Base-by-base conservation (phyloP, 2,329 filamentous ascomycete species). In the Hypoxylon rubiginosum region DNA sequence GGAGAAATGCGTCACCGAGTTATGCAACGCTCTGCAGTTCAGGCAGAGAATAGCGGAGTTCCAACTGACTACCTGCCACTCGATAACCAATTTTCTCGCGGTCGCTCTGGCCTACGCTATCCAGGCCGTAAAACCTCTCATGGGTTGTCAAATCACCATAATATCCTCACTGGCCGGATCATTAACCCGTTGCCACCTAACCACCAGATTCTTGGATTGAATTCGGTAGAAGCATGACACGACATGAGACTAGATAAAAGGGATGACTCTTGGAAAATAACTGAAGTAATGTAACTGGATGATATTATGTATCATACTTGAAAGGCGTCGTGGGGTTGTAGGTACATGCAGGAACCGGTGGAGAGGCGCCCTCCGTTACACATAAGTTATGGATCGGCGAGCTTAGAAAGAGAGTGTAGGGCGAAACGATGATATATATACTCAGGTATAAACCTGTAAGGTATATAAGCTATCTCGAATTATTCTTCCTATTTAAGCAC, bases 291-390 rank as follows among this genome's bases (percentile, higher is more conserved):
- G 34, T 41, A 43, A 17, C 4, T n/a, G 32, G 24, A 17, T 49
- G 36, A 48, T 56, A 54, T 64, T 59, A 19, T 67, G 60, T 67
- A 64, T 62, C 50, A 68, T 66, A 62, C 39, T 57, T 50, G 60
- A 61, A 30, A 64, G 64, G 64, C 60, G 67, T 66, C 54, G 32
- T 58, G 49, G 54, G 46, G 41, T 57, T 48, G 34, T n/a, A 41
- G 26, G 45, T 53, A 63, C 54, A 50, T 67, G 46, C 52, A 46
- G 51, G 26, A 61, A 49, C 19, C 30, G 39, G 49, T 30, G 48
- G 55, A 41, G 9, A 15, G 32, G 15, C 8, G 19, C 11, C 8
- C n/a, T 26, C 24, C 15, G 4, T 28, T 48, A 10, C 19, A 17
- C 21, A n/a, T 24, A 52, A 36, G 15, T 52, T 24, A 34, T 41